Percentiles rank a stretch among this genome's conserved stretches.
Conservation (phyloP, 768 basidiomycete species). For the Tulasnella sp. region DNA sequence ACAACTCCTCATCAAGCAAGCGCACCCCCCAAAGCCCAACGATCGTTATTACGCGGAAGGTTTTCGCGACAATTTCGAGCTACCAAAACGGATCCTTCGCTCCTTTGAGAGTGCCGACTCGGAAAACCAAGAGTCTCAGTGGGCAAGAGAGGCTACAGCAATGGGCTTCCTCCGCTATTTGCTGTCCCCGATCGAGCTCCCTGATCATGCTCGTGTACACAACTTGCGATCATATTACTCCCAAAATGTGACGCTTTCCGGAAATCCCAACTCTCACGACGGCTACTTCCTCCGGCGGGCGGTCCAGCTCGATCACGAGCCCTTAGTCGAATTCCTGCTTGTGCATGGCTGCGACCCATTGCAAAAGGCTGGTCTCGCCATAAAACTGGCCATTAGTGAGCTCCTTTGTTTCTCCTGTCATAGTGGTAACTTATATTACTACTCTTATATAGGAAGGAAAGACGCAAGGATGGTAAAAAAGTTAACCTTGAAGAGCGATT, state of each 20-base stretch:
- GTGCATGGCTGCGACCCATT: slow-evolving; percentile 70
- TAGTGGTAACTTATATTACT: not conserved
- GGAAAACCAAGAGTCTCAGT: not conserved
- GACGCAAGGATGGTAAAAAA: not conserved
- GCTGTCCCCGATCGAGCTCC: slow-evolving; percentile 42
- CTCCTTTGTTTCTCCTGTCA: too few relatives aligned
- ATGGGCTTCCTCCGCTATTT: slow-evolving; percentile 42
- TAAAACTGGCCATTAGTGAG: slow-evolving; percentile 74
- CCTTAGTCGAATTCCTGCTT: slow-evolving; percentile 73
- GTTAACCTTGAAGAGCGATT: not conserved
- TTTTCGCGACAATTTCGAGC: not conserved
- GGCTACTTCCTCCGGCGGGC: slow-evolving; percentile 86
- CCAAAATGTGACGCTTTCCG: not conserved
- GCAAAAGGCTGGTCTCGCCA: slow-evolving; percentile 62
- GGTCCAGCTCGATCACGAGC: slow-evolving; percentile 63
- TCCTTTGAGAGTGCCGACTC: not conserved
- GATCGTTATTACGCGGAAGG: not conserved
- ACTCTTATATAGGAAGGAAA: not conserved
- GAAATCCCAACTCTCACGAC: slow-evolving; percentile 58
- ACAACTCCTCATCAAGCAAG: slow-evolving; percentile 9
- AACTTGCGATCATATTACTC: too few relatives aligned
- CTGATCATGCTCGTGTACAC: not conserved
- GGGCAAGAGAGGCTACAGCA: not conserved
- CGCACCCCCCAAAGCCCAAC: not conserved
- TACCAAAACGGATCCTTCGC: not conserved